Evolutionary conservation across 352 stramenopile genomes (phyloP).

Genomic region (Thalassiosira livingstoniorum): DNA sequence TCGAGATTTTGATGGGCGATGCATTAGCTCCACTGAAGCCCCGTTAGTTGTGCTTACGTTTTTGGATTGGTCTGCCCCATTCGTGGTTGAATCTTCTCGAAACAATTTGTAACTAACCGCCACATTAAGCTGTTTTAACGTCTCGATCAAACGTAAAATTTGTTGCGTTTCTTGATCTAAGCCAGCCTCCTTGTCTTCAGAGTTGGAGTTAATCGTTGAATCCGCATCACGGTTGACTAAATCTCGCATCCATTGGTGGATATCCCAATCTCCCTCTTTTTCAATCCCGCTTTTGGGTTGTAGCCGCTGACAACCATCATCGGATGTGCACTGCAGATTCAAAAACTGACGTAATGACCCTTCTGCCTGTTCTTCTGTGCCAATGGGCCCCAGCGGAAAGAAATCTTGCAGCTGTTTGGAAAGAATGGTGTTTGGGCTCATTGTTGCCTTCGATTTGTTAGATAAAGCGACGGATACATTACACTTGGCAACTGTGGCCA

Average conservation of each 20-base stretch:
- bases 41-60: slow-evolving; percentile 50
- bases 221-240: too few species aligned
- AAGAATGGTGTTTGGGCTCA: background rate
- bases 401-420: slow-evolving; percentile 6
- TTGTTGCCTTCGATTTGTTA: background rate
- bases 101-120: slow-evolving; percentile 65
- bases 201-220: background rate
- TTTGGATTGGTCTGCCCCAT: background rate
- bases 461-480: background rate
- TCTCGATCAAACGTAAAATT: slow-evolving; percentile 74
- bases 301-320: slow-evolving; percentile 11
- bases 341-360: slow-evolving; percentile 6
- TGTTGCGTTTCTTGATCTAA: slow-evolving; percentile 69
- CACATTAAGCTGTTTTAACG: slow-evolving; percentile 61
- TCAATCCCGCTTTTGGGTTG: background rate
- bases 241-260: slow-evolving; percentile 9
- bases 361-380: background rate
- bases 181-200: background rate
- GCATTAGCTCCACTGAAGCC: slow-evolving; percentile 61
- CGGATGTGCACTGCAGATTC: background rate
- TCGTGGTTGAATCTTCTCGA: slow-evolving; percentile 43
- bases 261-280: slow-evolving; percentile 15
- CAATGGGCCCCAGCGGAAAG: background rate
- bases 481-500: slow-evolving; percentile 7
- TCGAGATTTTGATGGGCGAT: slow-evolving; percentile 41